Evolutionary conservation across 2,329 filamentous ascomycete species (phyloP).

Genomic region (Endothia cerciana): DNA sequence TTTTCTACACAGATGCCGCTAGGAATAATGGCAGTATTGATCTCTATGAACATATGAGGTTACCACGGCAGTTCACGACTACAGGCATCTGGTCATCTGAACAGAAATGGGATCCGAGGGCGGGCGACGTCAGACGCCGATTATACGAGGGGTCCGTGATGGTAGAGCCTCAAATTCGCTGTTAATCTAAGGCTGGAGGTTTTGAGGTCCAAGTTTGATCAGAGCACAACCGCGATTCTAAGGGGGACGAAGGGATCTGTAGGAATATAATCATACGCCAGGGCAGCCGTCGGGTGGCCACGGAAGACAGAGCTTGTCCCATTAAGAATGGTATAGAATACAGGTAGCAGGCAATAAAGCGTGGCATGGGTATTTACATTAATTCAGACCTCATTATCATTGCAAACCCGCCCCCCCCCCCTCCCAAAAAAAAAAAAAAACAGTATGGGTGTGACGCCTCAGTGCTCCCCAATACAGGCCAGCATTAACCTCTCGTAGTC

Average conservation of each 20-base stretch:
- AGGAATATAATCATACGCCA: neutral
- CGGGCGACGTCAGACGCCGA: too few species aligned
- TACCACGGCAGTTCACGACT: too few species aligned
- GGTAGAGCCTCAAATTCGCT: too few species aligned
- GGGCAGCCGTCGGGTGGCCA: neutral
- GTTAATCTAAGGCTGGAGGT: too few species aligned
- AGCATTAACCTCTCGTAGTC: slow-evolving; percentile 80
- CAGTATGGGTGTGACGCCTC: neutral
- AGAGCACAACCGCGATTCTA: neutral
- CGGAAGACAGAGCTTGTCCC: neutral
- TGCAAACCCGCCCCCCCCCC: neutral
- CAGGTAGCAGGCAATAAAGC: neutral
- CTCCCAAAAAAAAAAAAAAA: neutral
- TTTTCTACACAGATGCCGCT: too few species aligned
- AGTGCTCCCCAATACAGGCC: slow-evolving; percentile 60
- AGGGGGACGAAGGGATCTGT: neutral
- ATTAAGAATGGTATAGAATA: neutral
- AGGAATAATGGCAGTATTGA: too few species aligned
- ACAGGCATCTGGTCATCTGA: too few species aligned
- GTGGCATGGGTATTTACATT: slow-evolving; percentile 11
- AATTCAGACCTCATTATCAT: slow-evolving; percentile 18
- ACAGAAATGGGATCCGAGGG: too few species aligned
- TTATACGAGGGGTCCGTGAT: too few species aligned
- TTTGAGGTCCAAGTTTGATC: neutral
- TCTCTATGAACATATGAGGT: too few species aligned